Base-by-base conservation (phyloP, 257 asterid genomes). In the Salvia miltiorrhiza region DNA sequence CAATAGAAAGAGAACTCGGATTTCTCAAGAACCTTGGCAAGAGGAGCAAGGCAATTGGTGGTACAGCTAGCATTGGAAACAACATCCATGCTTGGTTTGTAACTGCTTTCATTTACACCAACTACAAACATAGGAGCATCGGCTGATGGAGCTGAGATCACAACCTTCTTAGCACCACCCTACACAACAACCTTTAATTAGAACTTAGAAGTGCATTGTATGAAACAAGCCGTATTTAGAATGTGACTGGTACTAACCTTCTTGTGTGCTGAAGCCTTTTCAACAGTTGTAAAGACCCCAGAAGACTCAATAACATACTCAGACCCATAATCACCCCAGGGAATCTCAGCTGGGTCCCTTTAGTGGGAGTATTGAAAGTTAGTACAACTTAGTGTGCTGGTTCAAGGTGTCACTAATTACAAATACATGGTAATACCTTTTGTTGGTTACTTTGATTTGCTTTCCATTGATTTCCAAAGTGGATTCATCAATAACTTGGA, bases 51-150 rank as follows among this genome's bases (percentile, higher is more conserved):
- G 86, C 99, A 94, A 72, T 94, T 94, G 72, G 98, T 94, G 55
- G 99, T 94, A 79, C 99, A 94, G 81, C 99, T 94, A 65, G 99
- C 99, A 77, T 94, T 94, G 66, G 99, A 94, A 80, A 94, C 97
- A 23, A 94, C 85, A 71, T 94, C 98, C 98, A 94, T 94, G 92
- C 81, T 86, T 53, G 96, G 76, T 66, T 86, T 84, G 87, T 94
- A 94, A 7, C 85, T 82, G 33, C 73, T 76, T 85, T 91, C 99
- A 68, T 94, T 94, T 28, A 94, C 99, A 55, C 99, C 99, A 73
- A 94, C 96, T 14, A 94, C 99, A 69, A 94, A 94, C 99, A 94
- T 94, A 59, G 99, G 99, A 40, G 99, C 99, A 83, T 94, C 99
- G 14, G 90, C 95, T 67, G 99, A 94, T 80, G 99, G 99, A 76